These are phyloP conservation scores for Exophiala viscosa DNA, from an alignment of 2,329 filamentous ascomycete genomes.

Conservation along the genomic window DNA sequence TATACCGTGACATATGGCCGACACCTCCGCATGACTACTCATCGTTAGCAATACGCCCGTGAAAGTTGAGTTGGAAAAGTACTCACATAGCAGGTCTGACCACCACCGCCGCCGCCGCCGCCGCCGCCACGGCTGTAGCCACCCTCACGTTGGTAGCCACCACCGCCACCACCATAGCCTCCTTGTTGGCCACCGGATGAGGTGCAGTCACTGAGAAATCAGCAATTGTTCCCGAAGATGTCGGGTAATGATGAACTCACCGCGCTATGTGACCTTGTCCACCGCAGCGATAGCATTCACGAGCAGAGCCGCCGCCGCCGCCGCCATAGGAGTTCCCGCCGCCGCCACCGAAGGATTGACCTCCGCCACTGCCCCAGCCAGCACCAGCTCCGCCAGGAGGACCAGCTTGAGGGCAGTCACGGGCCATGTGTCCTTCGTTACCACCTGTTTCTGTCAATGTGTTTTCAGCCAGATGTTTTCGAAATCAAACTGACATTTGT, in stretches of 20 bases:
- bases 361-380: conserved; percentile 45
- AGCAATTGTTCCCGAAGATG: conserved; percentile 56
- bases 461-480: not conserved
- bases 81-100: conserved; percentile 83
- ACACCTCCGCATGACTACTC: conserved; percentile 73
- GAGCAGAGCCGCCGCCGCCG: conserved; percentile 44
- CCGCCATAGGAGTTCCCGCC: conserved; percentile 11
- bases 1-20: conserved; percentile 68
- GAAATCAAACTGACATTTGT: conserved; percentile 40
- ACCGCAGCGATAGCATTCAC: conserved; percentile 98
- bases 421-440: conserved; percentile 79
- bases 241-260: conserved; percentile 55
- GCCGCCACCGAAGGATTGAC: conserved; percentile 47
- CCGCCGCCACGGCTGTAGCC: conserved; percentile 46
- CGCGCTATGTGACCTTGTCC: conserved; percentile 92
- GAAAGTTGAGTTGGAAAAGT: not conserved
- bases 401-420: conserved; percentile 46
- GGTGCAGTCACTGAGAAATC: conserved; percentile 40
- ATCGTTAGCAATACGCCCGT: conserved; percentile 5
- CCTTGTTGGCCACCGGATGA: conserved; percentile 44
- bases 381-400: conserved; percentile 43
- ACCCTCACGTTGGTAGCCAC: conserved; percentile 38
- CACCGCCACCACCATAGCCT: conserved; percentile 43
- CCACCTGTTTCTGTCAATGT: conserved; percentile 67
- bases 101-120: conserved; percentile 52